phyloP scores from a whole-genome alignment of 2,329 filamentous ascomycete species.

The Epicoccum sorghinum region DNA sequence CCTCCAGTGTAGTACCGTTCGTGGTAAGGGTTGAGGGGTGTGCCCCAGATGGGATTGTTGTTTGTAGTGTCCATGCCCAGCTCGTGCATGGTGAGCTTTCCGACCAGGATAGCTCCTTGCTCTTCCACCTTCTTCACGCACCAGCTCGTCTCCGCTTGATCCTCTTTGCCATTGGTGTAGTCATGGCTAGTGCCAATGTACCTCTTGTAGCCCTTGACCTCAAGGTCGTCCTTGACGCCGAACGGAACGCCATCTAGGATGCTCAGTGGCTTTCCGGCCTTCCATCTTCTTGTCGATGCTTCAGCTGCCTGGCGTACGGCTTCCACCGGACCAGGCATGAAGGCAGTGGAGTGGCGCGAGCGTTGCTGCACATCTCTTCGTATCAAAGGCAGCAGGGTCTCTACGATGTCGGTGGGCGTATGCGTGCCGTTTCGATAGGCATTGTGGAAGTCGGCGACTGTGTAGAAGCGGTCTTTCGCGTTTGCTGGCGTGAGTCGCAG shows the following conservation, averaged over 20 bases:
- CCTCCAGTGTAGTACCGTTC: slow-evolving; percentile 78
- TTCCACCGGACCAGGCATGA: slow-evolving; percentile 70
- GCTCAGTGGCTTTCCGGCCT: slow-evolving; percentile 67
- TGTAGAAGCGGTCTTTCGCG: slow-evolving; percentile 50
- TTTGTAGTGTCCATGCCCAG: slow-evolving; percentile 82
- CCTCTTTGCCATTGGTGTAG: slow-evolving; percentile 53
- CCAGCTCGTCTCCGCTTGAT: slow-evolving; percentile 66
- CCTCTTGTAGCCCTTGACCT: slow-evolving; percentile 72
- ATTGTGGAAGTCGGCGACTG: slow-evolving; percentile 76
- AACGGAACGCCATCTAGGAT: slow-evolving; percentile 83
- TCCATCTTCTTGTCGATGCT: slow-evolving; percentile 75
- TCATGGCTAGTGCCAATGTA: slow-evolving; percentile 69
- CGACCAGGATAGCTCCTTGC: slow-evolving; percentile 75
- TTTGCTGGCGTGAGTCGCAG: slow-evolving; percentile 26
- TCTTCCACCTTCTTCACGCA: slow-evolving; percentile 74
- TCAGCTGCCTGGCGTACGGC: slow-evolving; percentile 70
- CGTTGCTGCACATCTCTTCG: slow-evolving; percentile 61
- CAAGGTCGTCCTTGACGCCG: slow-evolving; percentile 81
- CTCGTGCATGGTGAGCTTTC: slow-evolving; percentile 82
- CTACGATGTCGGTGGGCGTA: slow-evolving; percentile 74
- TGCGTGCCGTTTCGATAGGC: slow-evolving; percentile 72
- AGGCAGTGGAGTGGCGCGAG: slow-evolving; percentile 72
- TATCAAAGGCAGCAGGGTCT: slow-evolving; percentile 74
- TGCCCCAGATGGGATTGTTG: slow-evolving; percentile 77
- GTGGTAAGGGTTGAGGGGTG: slow-evolving; percentile 80